Evolutionary conservation across 2,329 filamentous ascomycete species (phyloP).

Genomic region (Fusarium brevicatenulatum): DNA sequence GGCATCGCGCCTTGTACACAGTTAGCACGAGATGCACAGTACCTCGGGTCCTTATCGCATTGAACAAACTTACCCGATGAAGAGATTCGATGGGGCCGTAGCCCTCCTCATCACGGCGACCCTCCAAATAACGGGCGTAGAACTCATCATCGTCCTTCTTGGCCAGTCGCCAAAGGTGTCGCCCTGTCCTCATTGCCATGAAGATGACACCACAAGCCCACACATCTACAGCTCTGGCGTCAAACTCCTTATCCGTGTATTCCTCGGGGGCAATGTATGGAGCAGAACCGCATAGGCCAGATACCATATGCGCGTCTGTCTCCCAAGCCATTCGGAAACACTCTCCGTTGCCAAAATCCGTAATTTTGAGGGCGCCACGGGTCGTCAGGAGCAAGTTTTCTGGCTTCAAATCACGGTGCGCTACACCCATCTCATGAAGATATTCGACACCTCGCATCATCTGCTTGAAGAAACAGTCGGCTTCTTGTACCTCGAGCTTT

Average conservation of each 20-base stretch:
- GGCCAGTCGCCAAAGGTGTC: slow-evolving; percentile 96
- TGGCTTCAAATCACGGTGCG: slow-evolving; percentile 95
- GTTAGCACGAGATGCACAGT: slow-evolving; percentile 21
- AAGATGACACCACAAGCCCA: slow-evolving; percentile 99
- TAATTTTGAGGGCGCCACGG: slow-evolving; percentile 94
- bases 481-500: slow-evolving; percentile 90
- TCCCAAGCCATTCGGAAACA: slow-evolving; percentile 99
- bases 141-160: slow-evolving; percentile 98
- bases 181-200: slow-evolving; percentile 98
- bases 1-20: slow-evolving; percentile 80
- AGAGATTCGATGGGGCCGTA: slow-evolving; percentile 96
- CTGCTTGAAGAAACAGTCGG: slow-evolving; percentile 99
- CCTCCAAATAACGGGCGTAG: slow-evolving; percentile 92
- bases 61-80: slow-evolving; percentile 77
- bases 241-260: slow-evolving; percentile 94
- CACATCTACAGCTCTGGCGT: slow-evolving; percentile 95
- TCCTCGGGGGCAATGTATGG: slow-evolving; percentile 98
- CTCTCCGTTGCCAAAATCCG: slow-evolving; percentile 98
- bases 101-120: slow-evolving; percentile 91
- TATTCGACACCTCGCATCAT: slow-evolving; percentile 99
- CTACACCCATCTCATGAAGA: slow-evolving; percentile 99
- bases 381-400: slow-evolving; percentile 96
- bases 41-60: background rate
- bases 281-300: slow-evolving; percentile 93
- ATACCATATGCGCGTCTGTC: slow-evolving; percentile 97